These are phyloP conservation scores for Suaeda aralocaspica DNA, from an alignment of 148 eudicot species.

Conservation along the genomic window DNA sequence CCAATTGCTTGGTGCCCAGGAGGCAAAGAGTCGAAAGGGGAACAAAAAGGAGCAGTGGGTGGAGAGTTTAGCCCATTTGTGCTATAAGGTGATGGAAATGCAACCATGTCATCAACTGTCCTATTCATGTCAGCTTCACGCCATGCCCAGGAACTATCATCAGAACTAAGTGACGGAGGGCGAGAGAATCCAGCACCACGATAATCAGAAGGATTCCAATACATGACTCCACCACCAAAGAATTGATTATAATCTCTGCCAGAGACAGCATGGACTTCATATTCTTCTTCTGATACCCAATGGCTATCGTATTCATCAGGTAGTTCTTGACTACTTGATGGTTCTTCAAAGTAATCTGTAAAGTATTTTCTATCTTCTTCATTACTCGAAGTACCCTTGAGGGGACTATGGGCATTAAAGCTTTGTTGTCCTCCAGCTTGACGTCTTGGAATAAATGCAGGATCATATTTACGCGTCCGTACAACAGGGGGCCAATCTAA, in stretches of 20 bases:
- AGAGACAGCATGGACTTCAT: slow-evolving; percentile 65
- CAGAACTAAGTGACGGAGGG: slow-evolving; percentile 97
- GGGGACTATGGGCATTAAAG: slow-evolving; percentile 44
- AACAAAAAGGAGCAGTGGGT: slow-evolving; percentile 82
- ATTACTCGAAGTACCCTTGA: slow-evolving; percentile 34
- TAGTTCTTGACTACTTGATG: slow-evolving; percentile 48
- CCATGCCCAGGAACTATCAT: slow-evolving; percentile 98
- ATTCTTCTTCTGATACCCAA: slow-evolving; percentile 94
- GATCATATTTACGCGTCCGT: slow-evolving; percentile 64
- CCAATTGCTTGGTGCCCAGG: slow-evolving; percentile 68
- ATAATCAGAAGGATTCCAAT: slow-evolving; percentile 92
- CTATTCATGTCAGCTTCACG: slow-evolving; percentile 90
- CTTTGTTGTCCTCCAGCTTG: slow-evolving; percentile 58
- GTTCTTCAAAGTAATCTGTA: slow-evolving; percentile 61
- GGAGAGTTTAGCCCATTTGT: slow-evolving; percentile 93
- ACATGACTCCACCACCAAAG: slow-evolving; percentile 97
- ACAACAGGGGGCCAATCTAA: slow-evolving; percentile 82
- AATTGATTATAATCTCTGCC: slow-evolving; percentile 85
- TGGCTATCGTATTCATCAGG: slow-evolving; percentile 75
- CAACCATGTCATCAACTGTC: slow-evolving; percentile 98
- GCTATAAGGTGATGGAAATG: slow-evolving; percentile 86
- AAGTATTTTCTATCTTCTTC: slow-evolving; percentile 69
- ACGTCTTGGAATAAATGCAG: slow-evolving; percentile 57
- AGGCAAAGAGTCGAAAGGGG: slow-evolving; percentile 83
- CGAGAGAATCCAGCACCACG: slow-evolving; percentile 82